phyloP scores from a whole-genome alignment of 2,329 filamentous ascomycete species.

The Neonectria hederae region DNA sequence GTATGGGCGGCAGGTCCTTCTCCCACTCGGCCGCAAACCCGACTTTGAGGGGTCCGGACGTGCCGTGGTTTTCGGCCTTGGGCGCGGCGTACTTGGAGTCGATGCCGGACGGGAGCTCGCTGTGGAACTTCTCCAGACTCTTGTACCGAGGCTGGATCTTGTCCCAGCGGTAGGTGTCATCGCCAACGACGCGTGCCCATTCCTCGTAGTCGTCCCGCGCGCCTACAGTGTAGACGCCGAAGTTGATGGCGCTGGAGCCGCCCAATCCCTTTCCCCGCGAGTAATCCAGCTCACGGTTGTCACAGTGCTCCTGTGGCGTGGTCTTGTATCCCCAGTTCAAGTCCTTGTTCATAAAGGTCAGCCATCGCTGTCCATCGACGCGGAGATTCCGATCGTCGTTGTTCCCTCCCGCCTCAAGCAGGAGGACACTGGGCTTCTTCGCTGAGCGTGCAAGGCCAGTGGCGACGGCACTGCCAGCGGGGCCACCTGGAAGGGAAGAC shows the following conservation, averaged over 20 bases:
- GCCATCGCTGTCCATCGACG: constrained; percentile 65
- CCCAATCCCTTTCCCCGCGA: constrained; percentile 61
- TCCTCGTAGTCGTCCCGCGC: constrained; percentile 69
- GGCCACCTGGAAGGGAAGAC: constrained; percentile 50
- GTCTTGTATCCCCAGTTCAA: constrained; percentile 66
- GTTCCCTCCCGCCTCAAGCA: constrained; percentile 67
- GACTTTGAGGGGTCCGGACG: constrained; percentile 57
- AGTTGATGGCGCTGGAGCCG: constrained; percentile 64
- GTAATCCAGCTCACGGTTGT: constrained; percentile 57
- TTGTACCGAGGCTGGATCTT: constrained; percentile 61
- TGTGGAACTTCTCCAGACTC: constrained; percentile 63
- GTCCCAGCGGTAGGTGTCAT: constrained; percentile 66
- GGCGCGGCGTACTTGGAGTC: constrained; percentile 59
- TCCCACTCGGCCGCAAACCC: constrained; percentile 61
- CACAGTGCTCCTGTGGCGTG: constrained; percentile 54
- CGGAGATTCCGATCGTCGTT: constrained; percentile 59
- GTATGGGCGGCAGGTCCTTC: constrained; percentile 54
- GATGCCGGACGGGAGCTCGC: constrained; percentile 47
- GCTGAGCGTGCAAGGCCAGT: constrained; percentile 58
- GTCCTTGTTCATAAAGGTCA: constrained; percentile 57
- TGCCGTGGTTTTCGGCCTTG: constrained; percentile 58
- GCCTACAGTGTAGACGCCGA: constrained; percentile 63
- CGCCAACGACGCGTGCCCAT: constrained; percentile 65
- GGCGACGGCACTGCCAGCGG: constrained; percentile 67
- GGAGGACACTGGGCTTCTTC: constrained; percentile 61